These are phyloP conservation scores for Pseudonitzschia multiseries DNA, from an alignment of 108 stramenopile species.

Conservation along the genomic window DNA sequence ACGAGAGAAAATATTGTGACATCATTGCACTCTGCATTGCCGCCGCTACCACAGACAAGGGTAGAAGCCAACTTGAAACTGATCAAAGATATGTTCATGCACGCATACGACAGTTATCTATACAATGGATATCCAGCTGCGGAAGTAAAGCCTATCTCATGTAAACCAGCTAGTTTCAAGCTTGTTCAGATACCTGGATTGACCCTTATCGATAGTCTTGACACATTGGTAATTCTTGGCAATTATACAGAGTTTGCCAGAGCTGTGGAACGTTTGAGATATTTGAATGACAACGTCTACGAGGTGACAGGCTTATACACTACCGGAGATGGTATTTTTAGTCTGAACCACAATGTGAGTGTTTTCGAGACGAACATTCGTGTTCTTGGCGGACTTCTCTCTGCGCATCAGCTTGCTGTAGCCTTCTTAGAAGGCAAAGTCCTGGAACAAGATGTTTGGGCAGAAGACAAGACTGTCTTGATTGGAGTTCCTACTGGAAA, in stretches of 20 bases:
- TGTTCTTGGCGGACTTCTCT: slow-evolving; percentile 89
- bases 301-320: neutral
- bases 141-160: slow-evolving; percentile 84
- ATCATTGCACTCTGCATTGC: slow-evolving; percentile 27
- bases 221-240: slow-evolving; percentile 83
- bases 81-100: slow-evolving; percentile 72
- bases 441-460: slow-evolving; percentile 46
- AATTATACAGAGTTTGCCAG: slow-evolving; percentile 91
- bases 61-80: slow-evolving; percentile 53
- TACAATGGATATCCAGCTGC: slow-evolving; percentile 86
- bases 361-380: slow-evolving; percentile 95
- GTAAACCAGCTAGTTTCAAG: slow-evolving; percentile 73
- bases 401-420: slow-evolving; percentile 81
- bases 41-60: slow-evolving; percentile 62
- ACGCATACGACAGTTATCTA: slow-evolving; percentile 90
- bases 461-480: slow-evolving; percentile 37
- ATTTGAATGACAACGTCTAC: slow-evolving; percentile 47
- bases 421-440: slow-evolving; percentile 52
- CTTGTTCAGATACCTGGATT: slow-evolving; percentile 77
- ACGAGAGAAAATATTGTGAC: slow-evolving; percentile 21
- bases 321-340: slow-evolving; percentile 57
- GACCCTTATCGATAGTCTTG: slow-evolving; percentile 91
- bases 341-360: slow-evolving; percentile 79
- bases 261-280: slow-evolving; percentile 77
- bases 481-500: slow-evolving; percentile 21